Base-by-base conservation (phyloP, 495 filamentous ascomycete genomes). In the Daldinia concentrica region DNA sequence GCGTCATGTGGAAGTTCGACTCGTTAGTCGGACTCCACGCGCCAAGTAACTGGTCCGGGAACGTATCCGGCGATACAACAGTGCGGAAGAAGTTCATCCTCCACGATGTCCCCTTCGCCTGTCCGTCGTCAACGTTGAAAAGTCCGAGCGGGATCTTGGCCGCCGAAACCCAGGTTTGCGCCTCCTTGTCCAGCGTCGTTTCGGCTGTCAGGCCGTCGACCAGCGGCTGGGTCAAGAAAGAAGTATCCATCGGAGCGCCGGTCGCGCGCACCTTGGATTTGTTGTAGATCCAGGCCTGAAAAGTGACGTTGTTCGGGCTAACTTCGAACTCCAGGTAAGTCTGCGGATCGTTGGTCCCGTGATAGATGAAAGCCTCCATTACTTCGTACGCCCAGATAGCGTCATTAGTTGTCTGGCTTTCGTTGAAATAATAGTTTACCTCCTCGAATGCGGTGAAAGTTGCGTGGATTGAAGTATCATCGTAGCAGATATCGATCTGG, bases 281-380 rank as follows among this genome's bases (percentile, higher is more conserved):
- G 64, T 79, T 79, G 71, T 76, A 76, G 58, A 79, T 78, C 71
- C 76, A 79, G 14, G 76, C 76, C 71, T 79, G 78, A 70, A 74
- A 79, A 11, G 78, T 79, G 58, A 78, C 66, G 17, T 79, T 79
- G 62, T 78, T 78, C 60, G 78, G 78, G 66, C 51, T 77, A 12
- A 79, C 76, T 64, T 79, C 78, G 52, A 79, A 73, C 69, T 79
- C 78, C 56, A 79, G 67, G 59, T 79, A 79, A 1, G 54, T 72
- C 59, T 69, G 62, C 4, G 78, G 78, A 65, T 79, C 78, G 32
- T 74, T 74, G 41, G 71, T 77, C 24, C 78, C 78, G 43, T 67
- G 74, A 50, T 76, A 73, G 58, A 79, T 59, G 57, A 79, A 79
- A 1, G 61, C 71, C 62, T 79, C 78, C 78, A 79, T 79, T 4